Base-by-base conservation (phyloP, 352 stramenopile genomes). In the Pythium folliculosum region DNA sequence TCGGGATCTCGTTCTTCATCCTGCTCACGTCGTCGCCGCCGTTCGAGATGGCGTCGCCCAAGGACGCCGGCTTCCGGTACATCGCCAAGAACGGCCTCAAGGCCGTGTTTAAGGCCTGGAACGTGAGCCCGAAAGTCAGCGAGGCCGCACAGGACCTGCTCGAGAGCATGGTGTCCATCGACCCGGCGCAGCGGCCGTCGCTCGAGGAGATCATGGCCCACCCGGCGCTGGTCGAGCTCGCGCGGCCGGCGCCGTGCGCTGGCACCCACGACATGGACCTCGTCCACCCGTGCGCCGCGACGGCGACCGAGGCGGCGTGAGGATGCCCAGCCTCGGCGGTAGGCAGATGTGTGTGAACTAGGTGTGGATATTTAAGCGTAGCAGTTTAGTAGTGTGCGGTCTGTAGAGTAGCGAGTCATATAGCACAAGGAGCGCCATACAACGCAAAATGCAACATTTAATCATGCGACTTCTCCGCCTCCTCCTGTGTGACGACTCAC, bases 1-100 rank as follows among this genome's bases (percentile, higher is more conserved):
- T 86, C 14, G 96, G 91, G 21, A 86, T 99, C 35, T 87, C 97
- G 55, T 87, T 98, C 56, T 98, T 98, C 74, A 97, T 98, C 37
- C 83, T 98, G 65, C 77, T 98, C 30, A 96, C 94, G 27, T 95
- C 91, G 44, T 88, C 97, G 17, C 93, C 94, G 25, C 92, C 94
- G 12, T 98, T 98, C 60, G 92, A 98, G 69, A 80, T 84, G 66
- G 90, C 96, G 5, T 81, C 81, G 37, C 47, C 67, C n/a, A 84
- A 84, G 44, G 96, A 98, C 76, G 63, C 81, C 21, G 84, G 95
- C 45, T 98, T 96, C 72, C 82, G 79, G 35, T 95, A 96, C 73
- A 84, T 96, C 38, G 73, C 73, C 19, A 92, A 91, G 58, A 70
- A 87, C 53, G 84, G 86, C 9, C 77, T 96, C 53, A 77, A 79